Percentiles rank a stretch among this genome's conserved stretches.
phyloP scores from a whole-genome alignment of 2,329 filamentous ascomycete genomes.

The Ambrosiella cleistominuta region DNA sequence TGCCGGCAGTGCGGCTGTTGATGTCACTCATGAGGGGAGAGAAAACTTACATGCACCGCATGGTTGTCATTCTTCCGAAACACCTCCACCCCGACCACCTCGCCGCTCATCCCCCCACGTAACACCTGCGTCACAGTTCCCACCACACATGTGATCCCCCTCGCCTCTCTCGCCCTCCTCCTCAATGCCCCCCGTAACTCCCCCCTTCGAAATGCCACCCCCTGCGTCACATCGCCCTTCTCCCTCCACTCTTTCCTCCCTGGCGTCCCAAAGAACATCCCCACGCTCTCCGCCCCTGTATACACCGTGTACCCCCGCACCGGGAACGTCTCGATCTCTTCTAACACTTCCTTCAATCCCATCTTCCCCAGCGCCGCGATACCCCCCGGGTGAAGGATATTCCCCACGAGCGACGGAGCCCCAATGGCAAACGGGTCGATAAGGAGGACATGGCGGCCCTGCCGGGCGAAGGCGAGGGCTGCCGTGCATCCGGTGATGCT shows the following conservation, averaged over 20 bases:
- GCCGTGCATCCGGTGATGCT: conserved; percentile 78
- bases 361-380: conserved; percentile 62
- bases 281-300: not conserved
- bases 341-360: conserved; percentile 64
- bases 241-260: not conserved
- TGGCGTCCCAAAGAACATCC: conserved; percentile 6
- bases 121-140: conserved; percentile 10
- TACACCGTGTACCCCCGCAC: conserved; percentile 9
- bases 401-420: conserved; percentile 86
- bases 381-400: conserved; percentile 83
- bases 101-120: conserved; percentile 5
- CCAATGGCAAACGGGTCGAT: conserved; percentile 54
- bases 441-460: conserved; percentile 78
- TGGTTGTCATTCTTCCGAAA: not conserved
- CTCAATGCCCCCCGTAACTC: not conserved
- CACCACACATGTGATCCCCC: not conserved
- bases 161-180: not conserved
- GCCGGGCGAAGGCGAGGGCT: conserved; percentile 67
- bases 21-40: not conserved
- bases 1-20: not conserved
- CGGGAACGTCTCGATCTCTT: conserved; percentile 44
- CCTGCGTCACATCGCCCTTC: not conserved
- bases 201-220: conserved; percentile 1
- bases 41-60: conserved; percentile 8
- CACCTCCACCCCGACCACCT: conserved; percentile 9